These are phyloP conservation scores for Sanghuangporus weigelae DNA, from an alignment of 1,284 basidiomycete species.

Conservation along the genomic window DNA sequence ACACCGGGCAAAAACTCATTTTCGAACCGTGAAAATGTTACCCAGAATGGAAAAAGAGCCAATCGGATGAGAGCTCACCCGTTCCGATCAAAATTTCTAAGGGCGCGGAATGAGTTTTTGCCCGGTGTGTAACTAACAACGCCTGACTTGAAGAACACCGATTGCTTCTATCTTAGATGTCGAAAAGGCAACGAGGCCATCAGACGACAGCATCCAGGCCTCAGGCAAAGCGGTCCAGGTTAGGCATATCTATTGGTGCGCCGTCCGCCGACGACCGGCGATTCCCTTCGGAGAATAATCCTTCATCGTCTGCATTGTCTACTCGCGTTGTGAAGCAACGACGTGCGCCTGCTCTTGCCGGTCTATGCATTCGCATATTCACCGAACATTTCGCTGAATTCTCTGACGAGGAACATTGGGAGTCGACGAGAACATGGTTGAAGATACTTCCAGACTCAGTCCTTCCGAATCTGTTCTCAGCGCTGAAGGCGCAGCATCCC, in stretches of 20 bases:
- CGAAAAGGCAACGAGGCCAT: slow-evolving; percentile 8
- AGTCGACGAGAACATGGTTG: slow-evolving; percentile 35
- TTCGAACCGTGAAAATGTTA: too few species aligned
- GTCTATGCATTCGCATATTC: slow-evolving; percentile 48
- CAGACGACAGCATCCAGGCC: background rate
- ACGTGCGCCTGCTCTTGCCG: slow-evolving; percentile 39
- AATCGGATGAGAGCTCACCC: too few species aligned
- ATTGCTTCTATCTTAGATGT: slow-evolving; percentile 6
- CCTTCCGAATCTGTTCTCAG: slow-evolving; percentile 44
- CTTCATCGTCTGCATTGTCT: slow-evolving; percentile 49
- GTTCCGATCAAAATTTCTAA: too few species aligned
- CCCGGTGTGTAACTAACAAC: background rate
- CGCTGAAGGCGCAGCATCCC: slow-evolving; percentile 44
- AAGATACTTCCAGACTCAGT: slow-evolving; percentile 47
- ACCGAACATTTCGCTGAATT: slow-evolving; percentile 40
- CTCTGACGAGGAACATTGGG: slow-evolving; percentile 36
- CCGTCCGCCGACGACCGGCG: slow-evolving; percentile 12
- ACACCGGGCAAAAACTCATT: too few species aligned
- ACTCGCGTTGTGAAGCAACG: slow-evolving; percentile 33
- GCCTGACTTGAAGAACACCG: background rate
- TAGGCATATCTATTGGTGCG: slow-evolving; percentile 5
- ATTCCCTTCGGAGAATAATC: slow-evolving; percentile 27
- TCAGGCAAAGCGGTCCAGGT: background rate
- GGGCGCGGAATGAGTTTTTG: background rate
- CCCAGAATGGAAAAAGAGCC: too few species aligned